phyloP scores from a whole-genome alignment of 495 filamentous ascomycete species.

The Annulohypoxylon moriforme region DNA sequence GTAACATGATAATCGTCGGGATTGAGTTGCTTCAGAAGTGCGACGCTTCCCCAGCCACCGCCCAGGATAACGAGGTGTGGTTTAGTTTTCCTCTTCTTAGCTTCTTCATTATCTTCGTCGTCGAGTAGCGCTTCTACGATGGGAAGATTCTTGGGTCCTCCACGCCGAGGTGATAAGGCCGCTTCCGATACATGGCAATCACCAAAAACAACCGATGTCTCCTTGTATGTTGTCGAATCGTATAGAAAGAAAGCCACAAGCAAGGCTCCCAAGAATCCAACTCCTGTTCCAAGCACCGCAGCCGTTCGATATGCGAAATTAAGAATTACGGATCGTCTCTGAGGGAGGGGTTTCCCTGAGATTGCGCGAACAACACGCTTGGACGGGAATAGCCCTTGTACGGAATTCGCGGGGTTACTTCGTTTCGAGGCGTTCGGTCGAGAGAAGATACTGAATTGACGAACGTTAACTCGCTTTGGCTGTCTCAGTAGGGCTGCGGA shows the following conservation, averaged over 20 bases:
- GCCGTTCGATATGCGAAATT: constrained; percentile 64
- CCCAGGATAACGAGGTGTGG: constrained; percentile 92
- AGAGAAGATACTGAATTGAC: constrained; percentile 36
- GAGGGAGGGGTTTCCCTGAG: constrained; percentile 62
- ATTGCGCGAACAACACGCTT: constrained; percentile 48
- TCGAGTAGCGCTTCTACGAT: constrained; percentile 88
- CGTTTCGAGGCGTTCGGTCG: constrained; percentile 28
- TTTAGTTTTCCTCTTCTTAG: constrained; percentile 78
- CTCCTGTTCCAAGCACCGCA: constrained; percentile 60
- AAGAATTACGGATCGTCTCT: constrained; percentile 54
- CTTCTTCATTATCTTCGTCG: constrained; percentile 81
- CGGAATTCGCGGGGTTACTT: constrained; percentile 18
- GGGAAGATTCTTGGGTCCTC: constrained; percentile 95
- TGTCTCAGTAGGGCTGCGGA: constrained; percentile 19
- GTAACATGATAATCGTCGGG: constrained; percentile 94
- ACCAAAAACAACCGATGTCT: constrained; percentile 63
- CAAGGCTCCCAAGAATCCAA: constrained; percentile 57
- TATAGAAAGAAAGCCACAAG: constrained; percentile 92
- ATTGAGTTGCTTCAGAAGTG: constrained; percentile 88
- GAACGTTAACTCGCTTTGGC: constrained; percentile 16
- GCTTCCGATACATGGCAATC: constrained; percentile 86
- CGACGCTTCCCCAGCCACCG: constrained; percentile 94
- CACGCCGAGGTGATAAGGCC: constrained; percentile 82
- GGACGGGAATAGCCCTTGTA: constrained; percentile 33
- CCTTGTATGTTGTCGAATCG: constrained; percentile 90